Evolutionary conservation across 441 rosid species (phyloP), one percentile per base, ranked within the genome.

Genomic region (Populus hybrid): DNA sequence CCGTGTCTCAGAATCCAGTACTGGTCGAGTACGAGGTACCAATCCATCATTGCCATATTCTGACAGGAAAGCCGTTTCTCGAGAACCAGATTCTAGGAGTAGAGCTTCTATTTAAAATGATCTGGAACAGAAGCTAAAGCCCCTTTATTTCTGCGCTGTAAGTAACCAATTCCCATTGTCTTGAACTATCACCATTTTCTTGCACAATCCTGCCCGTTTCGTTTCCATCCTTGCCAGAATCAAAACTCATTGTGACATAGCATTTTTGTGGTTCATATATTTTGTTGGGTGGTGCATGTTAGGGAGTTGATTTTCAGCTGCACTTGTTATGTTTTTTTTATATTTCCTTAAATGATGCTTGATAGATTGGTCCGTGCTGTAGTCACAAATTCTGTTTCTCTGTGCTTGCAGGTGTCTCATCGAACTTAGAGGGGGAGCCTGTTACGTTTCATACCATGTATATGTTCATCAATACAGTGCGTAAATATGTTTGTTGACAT

Each of bases 1-100:
- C 69, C 74, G 82, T 12, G 79, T 77, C 78, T 79, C 88, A 2
- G 89, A 81, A n/a, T 81, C 89, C 65, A 74, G 36, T 40, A 78
- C 24, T 30, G 72, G 70, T 57, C 79, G 83, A 42, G 76, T 40
- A 66, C 70, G 57, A 72, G 75, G 80, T 75, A 82, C 71, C 32
- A 74, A 77, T 0, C 76, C 82, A 23, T 24, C 87, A n/a, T 82
- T 84, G 75, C 81, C 87, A 21, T 23, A 40, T 59, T 78, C 73
- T 28, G 76, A 74, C n/a, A 32, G 38, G 68, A 76, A 38, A 69
- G 76, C 36, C 40, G 3, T 5, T 40, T 66, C 73, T 78, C 78
- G 4, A 35, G 77, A 69, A 65, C 57, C 81, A 10, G 20, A 61
- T 65, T 78, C 81, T 36, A 68, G 80, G 71, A 75, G 46, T 69